Conservation (phyloP, 2,329 filamentous ascomycete species). For the Nemania sp. region DNA sequence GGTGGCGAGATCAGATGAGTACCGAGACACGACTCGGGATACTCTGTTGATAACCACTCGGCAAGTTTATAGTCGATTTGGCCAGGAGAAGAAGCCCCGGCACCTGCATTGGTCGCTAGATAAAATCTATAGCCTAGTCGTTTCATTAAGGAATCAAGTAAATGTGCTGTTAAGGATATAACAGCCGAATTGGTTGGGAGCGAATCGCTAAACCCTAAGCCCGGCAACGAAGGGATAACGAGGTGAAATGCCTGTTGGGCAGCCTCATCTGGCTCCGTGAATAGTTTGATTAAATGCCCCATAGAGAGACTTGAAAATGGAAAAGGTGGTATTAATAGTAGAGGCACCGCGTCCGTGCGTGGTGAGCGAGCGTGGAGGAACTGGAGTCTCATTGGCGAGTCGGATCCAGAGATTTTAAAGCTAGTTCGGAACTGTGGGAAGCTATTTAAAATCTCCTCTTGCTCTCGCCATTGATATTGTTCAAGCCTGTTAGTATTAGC, state of each 20-base stretch:
- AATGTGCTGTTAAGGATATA: slow-evolving; percentile 55
- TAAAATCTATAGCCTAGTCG: slow-evolving; percentile 62
- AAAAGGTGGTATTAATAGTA: slow-evolving; percentile 68
- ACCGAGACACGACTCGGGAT: slow-evolving; percentile 57
- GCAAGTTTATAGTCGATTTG: slow-evolving; percentile 57
- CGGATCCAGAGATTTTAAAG: slow-evolving; percentile 47
- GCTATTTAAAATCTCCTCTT: slow-evolving; percentile 61
- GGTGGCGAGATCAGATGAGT: slow-evolving; percentile 64
- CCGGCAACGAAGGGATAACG: slow-evolving; percentile 67
- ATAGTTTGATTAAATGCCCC: slow-evolving; percentile 55
- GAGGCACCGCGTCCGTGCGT: slow-evolving; percentile 58
- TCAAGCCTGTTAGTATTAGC: slow-evolving; percentile 58
- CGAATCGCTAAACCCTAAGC: slow-evolving; percentile 68
- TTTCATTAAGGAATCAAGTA: slow-evolving; percentile 63
- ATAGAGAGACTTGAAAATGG: slow-evolving; percentile 66
- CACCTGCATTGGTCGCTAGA: slow-evolving; percentile 58
- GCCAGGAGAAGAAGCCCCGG: slow-evolving; percentile 49
- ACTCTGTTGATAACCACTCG: slow-evolving; percentile 51
- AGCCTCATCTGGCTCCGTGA: slow-evolving; percentile 56
- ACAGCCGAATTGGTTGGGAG: slow-evolving; percentile 53
- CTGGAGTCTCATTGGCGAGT: slow-evolving; percentile 58
- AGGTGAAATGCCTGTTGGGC: slow-evolving; percentile 62
- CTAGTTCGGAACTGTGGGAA: slow-evolving; percentile 68
- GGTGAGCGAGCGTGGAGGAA: slow-evolving; percentile 65
- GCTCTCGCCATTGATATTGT: slow-evolving; percentile 64